Conservation (phyloP, 495 filamentous ascomycete genomes). For the Aspergillus nidulans region DNA sequence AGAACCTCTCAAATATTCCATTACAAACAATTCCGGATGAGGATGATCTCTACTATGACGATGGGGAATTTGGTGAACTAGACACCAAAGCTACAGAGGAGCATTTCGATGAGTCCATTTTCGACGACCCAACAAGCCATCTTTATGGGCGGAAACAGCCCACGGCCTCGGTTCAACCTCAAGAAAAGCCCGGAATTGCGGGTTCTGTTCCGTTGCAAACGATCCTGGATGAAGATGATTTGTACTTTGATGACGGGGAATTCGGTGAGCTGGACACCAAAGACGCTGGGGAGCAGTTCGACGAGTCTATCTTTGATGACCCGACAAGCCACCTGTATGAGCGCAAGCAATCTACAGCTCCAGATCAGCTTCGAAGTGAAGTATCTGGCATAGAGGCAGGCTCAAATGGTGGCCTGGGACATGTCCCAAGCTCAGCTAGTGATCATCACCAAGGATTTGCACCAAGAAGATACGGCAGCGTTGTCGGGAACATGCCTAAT, state of each 20-base stretch:
- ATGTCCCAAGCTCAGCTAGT: slow-evolving; percentile 41
- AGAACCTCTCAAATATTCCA: background rate
- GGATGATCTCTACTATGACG: slow-evolving; percentile 81
- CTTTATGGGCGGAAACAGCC: slow-evolving; percentile 40
- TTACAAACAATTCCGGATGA: slow-evolving; percentile 8
- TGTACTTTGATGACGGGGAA: slow-evolving; percentile 80
- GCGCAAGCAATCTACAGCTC: slow-evolving; percentile 23
- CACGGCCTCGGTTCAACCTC: slow-evolving; percentile 7
- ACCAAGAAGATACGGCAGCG: slow-evolving; percentile 25
- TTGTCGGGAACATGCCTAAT: slow-evolving; percentile 27
- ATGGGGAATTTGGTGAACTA: slow-evolving; percentile 63
- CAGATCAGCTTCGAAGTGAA: slow-evolving; percentile 1
- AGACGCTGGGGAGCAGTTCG: slow-evolving; percentile 56
- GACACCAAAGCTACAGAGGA: slow-evolving; percentile 45
- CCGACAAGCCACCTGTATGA: slow-evolving; percentile 51
- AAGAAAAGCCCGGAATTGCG: slow-evolving; percentile 3
- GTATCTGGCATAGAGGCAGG: slow-evolving; percentile 8
- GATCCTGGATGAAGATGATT: slow-evolving; percentile 49
- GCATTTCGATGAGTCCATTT: slow-evolving; percentile 73
- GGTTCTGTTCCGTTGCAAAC: background rate
- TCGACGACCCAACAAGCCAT: slow-evolving; percentile 60
- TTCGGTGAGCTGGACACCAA: slow-evolving; percentile 51
- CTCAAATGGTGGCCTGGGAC: slow-evolving; percentile 22
- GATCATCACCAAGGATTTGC: slow-evolving; percentile 23
- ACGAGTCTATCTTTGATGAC: slow-evolving; percentile 76